These are phyloP conservation scores for Pyrenopolyporus hunteri DNA, from an alignment of 495 filamentous ascomycete genomes.

Conservation along the genomic window DNA sequence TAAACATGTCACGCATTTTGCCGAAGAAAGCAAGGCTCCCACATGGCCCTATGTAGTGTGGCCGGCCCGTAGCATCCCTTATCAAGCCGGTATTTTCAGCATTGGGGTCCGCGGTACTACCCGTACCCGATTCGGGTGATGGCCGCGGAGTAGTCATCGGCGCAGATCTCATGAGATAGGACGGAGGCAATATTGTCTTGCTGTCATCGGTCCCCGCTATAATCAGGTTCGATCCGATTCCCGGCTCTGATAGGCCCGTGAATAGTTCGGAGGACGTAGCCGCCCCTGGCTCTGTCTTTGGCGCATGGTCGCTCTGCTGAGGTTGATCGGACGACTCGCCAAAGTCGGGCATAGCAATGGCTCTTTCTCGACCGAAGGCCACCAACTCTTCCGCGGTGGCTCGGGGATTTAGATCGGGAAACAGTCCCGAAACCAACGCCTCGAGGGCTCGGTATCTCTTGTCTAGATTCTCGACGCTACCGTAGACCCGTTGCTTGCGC, in stretches of 20 bases:
- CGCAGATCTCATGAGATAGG: constrained; percentile 21
- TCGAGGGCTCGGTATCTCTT: constrained; percentile 53
- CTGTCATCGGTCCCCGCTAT: constrained; percentile 13
- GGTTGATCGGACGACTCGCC: constrained; percentile 10
- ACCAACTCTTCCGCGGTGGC: constrained; percentile 44
- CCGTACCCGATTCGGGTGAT: constrained; percentile 3
- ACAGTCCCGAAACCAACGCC: constrained; percentile 52
- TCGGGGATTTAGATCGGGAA: constrained; percentile 51
- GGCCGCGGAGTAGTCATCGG: neutral
- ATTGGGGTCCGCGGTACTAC: neutral
- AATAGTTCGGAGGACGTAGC: neutral
- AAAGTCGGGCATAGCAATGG: constrained; percentile 44
- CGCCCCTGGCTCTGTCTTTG: neutral
- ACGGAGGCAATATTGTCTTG: constrained; percentile 29
- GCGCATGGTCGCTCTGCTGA: neutral
- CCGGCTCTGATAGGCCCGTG: neutral
- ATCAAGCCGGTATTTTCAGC: constrained; percentile 36
- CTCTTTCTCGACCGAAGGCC: constrained; percentile 39
- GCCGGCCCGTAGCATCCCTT: constrained; percentile 44
- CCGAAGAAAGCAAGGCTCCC: constrained; percentile 44
- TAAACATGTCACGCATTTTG: constrained; percentile 41
- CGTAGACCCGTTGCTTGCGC: constrained; percentile 56
- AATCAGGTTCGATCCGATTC: constrained; percentile 8
- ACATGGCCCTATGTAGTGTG: constrained; percentile 49
- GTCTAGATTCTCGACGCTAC: constrained; percentile 57